Evolutionary conservation across 768 basidiomycete genomes (phyloP), one percentile per base, ranked within the genome.

Genomic region (Scleroderma bovista): DNA sequence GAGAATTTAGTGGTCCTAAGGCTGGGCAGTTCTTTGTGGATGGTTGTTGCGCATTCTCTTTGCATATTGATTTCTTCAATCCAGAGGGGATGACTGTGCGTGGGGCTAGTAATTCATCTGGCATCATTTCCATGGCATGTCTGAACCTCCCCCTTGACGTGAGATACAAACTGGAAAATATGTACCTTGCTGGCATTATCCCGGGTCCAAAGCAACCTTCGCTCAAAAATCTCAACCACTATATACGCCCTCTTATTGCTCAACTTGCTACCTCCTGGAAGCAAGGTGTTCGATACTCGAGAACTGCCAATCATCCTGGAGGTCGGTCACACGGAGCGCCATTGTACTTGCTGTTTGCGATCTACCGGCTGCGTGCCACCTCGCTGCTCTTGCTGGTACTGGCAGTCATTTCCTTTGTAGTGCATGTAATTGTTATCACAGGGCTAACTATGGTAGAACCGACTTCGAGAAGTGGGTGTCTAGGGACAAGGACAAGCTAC

Each of bases 1-100:
- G 44, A 57, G 48, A 59, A 57, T 45, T 47, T 11, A 13, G 39
- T 23, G 20, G 39, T 12, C 39, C 39, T 12, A 22, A 40, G 12
- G 1, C 39, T 40, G 39, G 39, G 10, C 19, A 40, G 23, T 19
- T 40, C 13, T 40, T 40, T 22, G 10, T 62, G n/a, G 39, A 40
- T 12, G 63, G 59, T 5, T 58, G 54, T 4, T 66, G 66, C 24
- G 38, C 65, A 4, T 71, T 72, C 46, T 45, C 55, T 16, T 54
- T 72, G 5, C 51, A 52, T 31, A 47, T 66, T 22, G 70, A 73
- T 50, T 66, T 53, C 44, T 70, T 70, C 62, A 70, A 71, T 48
- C 68, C 67, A 1, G 50, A 51, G 22, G 51, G 52, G 0, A 65
- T 65, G 52, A 66, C 56, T 31, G 9, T 37, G 1, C 52, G 57